phyloP scores from a whole-genome alignment of 1,139 yeast species.

The Scheffersomyces lignicola region DNA sequence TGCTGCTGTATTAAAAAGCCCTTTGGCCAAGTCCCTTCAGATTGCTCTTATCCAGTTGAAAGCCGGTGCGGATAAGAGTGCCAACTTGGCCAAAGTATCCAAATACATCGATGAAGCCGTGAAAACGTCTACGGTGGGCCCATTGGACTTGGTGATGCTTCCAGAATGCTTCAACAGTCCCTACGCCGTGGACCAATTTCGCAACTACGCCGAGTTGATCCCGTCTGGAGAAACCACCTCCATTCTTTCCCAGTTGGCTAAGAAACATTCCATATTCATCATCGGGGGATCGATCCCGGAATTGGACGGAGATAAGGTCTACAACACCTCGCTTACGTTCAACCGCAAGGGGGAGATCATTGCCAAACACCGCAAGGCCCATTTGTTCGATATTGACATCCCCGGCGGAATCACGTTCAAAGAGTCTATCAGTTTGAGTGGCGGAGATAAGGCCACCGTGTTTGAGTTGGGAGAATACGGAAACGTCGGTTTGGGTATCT shows the following conservation, averaged over 20 bases:
- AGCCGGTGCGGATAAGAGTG: conserved; percentile 65
- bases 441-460: conserved; percentile 81
- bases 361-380: conserved; percentile 87
- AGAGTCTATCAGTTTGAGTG: conserved; percentile 72
- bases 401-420: conserved; percentile 86
- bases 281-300: conserved; percentile 96
- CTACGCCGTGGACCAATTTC: conserved; percentile 82
- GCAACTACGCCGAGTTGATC: conserved; percentile 75
- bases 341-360: conserved; percentile 68
- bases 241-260: conserved; percentile 64
- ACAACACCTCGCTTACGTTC: conserved; percentile 82
- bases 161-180: conserved; percentile 98
- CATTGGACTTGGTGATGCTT: conserved; percentile 62
- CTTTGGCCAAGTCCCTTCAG: conserved; percentile 40
- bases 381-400: conserved; percentile 86
- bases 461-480: conserved; percentile 70
- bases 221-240: conserved; percentile 71
- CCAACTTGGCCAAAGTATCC: conserved; percentile 56
- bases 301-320: conserved; percentile 53
- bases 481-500: conserved; percentile 82
- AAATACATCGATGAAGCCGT: conserved; percentile 53
- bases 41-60: conserved; percentile 78
- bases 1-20: conserved; percentile 29
- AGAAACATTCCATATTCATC: conserved; percentile 56
- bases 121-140: conserved; percentile 42